phyloP scores from a whole-genome alignment of 2,329 filamentous ascomycete genomes.

The Fusarium verticillioides region DNA sequence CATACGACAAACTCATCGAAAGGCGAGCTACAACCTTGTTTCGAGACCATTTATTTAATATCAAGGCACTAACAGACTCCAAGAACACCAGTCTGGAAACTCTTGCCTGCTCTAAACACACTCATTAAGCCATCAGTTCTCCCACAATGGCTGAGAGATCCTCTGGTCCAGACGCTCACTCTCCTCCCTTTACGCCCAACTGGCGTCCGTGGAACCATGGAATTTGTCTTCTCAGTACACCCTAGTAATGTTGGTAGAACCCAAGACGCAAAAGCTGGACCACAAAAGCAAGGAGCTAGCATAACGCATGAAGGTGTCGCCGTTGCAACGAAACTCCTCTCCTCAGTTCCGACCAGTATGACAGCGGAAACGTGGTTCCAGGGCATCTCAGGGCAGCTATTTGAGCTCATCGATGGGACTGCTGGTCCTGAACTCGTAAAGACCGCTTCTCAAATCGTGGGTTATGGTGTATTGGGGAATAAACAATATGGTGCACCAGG shows the following conservation, averaged over 20 bases:
- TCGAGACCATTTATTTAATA: neutral
- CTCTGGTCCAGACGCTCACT: conserved; percentile 68
- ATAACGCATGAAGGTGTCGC: conserved; percentile 76
- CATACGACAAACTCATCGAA: conserved; percentile 61
- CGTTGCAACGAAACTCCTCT: conserved; percentile 70
- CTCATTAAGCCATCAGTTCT: conserved; percentile 70
- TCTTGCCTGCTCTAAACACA: conserved; percentile 71
- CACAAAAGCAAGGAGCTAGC: conserved; percentile 68
- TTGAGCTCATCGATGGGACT: conserved; percentile 69
- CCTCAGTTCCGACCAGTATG: conserved; percentile 66
- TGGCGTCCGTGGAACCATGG: conserved; percentile 74
- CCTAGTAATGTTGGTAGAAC: conserved; percentile 59
- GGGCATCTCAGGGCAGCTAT: conserved; percentile 69
- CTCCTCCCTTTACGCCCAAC: conserved; percentile 68
- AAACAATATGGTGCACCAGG: conserved; percentile 73
- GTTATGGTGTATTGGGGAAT: conserved; percentile 72
- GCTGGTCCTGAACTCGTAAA: conserved; percentile 50
- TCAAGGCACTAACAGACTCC: conserved; percentile 8
- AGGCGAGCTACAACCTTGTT: conserved; percentile 51
- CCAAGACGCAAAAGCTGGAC: conserved; percentile 52
- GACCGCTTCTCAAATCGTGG: conserved; percentile 53
- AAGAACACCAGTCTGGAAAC: conserved; percentile 57
- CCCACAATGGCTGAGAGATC: conserved; percentile 68
- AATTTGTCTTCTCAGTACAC: conserved; percentile 77
- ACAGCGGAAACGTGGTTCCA: conserved; percentile 68